Percentiles rank a stretch among this genome's conserved stretches.
Evolutionary conservation across 192 early-diverging fungal species (phyloP).

Genomic region (Coemansia sp.): DNA sequence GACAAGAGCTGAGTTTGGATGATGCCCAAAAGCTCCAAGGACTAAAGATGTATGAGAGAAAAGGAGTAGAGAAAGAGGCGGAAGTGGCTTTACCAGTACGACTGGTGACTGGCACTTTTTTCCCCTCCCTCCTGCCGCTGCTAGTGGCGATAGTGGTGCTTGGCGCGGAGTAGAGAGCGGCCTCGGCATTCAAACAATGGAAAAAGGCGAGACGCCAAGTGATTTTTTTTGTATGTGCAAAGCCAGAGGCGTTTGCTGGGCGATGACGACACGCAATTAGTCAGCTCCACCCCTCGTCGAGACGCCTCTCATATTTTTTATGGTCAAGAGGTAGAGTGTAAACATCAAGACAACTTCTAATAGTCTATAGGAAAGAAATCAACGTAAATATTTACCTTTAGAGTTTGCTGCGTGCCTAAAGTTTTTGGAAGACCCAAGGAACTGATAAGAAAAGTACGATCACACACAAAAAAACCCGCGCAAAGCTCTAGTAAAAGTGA

Average conservation of each 20-base stretch:
- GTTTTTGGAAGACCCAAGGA: not conserved
- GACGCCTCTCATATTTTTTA: not conserved
- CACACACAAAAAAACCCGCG: not conserved
- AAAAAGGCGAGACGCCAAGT: not conserved
- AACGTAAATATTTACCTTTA: constrained; percentile 5
- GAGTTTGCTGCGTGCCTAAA: not conserved
- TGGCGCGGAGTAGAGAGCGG: constrained; percentile 7
- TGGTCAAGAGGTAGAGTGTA: not conserved
- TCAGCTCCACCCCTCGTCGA: not conserved
- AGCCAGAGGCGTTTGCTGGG: not conserved
- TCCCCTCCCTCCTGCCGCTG: not conserved
- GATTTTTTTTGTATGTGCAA: not conserved
- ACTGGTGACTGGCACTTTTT: constrained; percentile 3
- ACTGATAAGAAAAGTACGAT: not conserved
- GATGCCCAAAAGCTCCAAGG: not conserved
- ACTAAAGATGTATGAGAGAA: not conserved
- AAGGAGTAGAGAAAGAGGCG: not conserved
- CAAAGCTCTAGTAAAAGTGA: not conserved
- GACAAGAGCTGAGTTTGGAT: not conserved
- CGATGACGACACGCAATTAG: constrained; percentile 9
- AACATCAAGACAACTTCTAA: constrained; percentile 2
- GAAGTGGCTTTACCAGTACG: not conserved
- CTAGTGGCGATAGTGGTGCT: not conserved
- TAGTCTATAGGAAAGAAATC: not conserved
- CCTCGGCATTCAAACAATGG: not conserved